A percentile compares a stretch with the other conserved stretches of the same genome.
phyloP scores from a whole-genome alignment of 2,329 filamentous ascomycete genomes.

The Neocatenulostroma microsporum region DNA sequence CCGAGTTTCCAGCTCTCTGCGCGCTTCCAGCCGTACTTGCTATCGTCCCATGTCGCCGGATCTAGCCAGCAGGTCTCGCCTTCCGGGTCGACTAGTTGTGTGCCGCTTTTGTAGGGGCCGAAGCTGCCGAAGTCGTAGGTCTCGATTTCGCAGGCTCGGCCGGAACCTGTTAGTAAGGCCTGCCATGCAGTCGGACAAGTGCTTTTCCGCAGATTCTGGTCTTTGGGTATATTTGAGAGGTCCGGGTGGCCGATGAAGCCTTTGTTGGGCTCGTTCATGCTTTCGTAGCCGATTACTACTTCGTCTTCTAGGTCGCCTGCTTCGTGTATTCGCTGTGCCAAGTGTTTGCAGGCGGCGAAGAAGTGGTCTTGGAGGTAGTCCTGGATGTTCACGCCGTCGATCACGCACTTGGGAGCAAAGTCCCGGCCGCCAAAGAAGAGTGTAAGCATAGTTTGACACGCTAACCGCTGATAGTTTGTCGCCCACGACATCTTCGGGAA shows the following conservation, averaged over 20 bases:
- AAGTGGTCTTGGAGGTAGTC: conserved; percentile 90
- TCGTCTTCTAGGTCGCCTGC: conserved; percentile 82
- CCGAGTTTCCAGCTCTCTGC: conserved; percentile 84
- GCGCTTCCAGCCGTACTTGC: conserved; percentile 80
- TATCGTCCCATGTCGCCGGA: conserved; percentile 72
- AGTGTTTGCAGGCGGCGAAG: conserved; percentile 66
- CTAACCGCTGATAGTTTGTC: conserved; percentile 87
- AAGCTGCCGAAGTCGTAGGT: conserved; percentile 91
- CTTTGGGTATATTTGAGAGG: conserved; percentile 69
- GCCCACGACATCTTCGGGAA: conserved; percentile 99
- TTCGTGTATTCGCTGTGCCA: conserved; percentile 78
- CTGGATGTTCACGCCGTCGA: conserved; percentile 91
- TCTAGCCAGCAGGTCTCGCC: conserved; percentile 75
- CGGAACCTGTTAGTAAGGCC: conserved; percentile 82
- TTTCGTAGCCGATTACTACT: conserved; percentile 92
- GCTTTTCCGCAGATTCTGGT: conserved; percentile 86
- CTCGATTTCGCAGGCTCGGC: conserved; percentile 79
- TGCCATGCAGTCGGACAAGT: conserved; percentile 94
- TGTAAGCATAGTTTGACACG: conserved; percentile 84
- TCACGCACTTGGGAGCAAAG: conserved; percentile 92
- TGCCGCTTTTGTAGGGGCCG: conserved; percentile 83
- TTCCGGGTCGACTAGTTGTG: conserved; percentile 75
- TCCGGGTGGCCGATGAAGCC: conserved; percentile 80
- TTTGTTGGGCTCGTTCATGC: conserved; percentile 86
- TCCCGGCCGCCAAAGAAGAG: conserved; percentile 85